Evolutionary conservation across 108 stramenopile genomes (phyloP), one percentile per base, ranked within the genome.

Genomic region (Thalassiosira profunda): DNA sequence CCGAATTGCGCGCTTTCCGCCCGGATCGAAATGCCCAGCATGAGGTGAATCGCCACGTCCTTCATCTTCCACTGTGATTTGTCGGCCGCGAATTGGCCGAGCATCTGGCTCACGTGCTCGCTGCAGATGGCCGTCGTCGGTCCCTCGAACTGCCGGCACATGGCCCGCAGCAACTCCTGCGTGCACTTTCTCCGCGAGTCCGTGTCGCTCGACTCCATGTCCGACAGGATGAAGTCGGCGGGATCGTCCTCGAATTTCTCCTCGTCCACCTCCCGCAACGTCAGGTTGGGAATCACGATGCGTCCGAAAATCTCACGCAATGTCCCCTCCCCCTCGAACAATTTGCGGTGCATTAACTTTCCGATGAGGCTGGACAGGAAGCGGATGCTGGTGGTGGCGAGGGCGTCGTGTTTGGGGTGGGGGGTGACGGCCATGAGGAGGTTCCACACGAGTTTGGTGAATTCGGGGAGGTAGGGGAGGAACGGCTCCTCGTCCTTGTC

Each of bases 401-500:
- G 64, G 9, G 58, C 58, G 83, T 99, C 99, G 63, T 96, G 95
- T 54, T 95, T 97, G 48, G 87, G 82, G 9, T 49, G 25, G 28
- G 70, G 24, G 5, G 81, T 81, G 10, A 91, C 63, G 52, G 76
- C 83, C 74, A 96, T 83, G 15, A 99, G 83, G 0, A 96, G 70
- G 56, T 92, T 89, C 97, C 97, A 98, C 28, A 98, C 89, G 25
- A 90, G 68, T 10, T 72, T 54, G 4, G 91, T 93, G 70, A 99
- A 99, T 23, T 74, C 43, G 25, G 84, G 73, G 14, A 98, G 76
- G 58, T 72, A 85, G 7, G 90, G 86, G 5, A 87, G 37, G 69
- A 99, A 99, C 12, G 93, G 84, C 64, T 99, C 99, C 60, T 99
- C 99, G 61, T 99, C 98, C 82, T 97, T 98, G 67, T 82, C 79